Evolutionary conservation across 805 yeast genomes (phyloP).

Genomic region (Sugiyamaella boreocaroliniensis): DNA sequence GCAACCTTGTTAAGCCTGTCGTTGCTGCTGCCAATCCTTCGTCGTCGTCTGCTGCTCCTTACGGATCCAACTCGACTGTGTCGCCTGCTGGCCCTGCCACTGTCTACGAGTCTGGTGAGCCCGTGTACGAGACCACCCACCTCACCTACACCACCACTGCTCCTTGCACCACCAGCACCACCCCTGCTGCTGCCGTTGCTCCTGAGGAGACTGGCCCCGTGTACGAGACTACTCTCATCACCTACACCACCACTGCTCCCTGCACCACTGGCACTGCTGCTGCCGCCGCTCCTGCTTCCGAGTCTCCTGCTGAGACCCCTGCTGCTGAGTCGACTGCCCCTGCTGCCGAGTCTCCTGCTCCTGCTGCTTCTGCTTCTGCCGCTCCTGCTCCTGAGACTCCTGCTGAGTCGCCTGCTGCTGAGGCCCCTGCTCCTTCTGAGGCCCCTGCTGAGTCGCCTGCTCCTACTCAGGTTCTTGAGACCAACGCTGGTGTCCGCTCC

Average conservation of each 20-base stretch:
- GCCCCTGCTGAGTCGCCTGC: not conserved
- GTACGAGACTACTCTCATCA: no score
- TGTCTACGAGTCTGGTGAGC: not conserved
- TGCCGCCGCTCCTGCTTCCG: no score
- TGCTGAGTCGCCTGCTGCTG: not conserved
- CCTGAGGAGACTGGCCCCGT: no score
- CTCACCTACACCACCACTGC: constrained; percentile 4
- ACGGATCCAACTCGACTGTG: constrained; percentile 6
- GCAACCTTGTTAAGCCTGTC: constrained; percentile 27
- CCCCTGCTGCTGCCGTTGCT: not conserved
- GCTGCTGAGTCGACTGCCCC: no score
- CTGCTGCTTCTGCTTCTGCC: constrained; percentile 6
- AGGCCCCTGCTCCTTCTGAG: not conserved
- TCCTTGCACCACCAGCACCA: constrained; percentile 11
- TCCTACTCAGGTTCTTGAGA: not conserved
- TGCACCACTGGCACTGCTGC: no score
- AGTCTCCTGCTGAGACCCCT: no score
- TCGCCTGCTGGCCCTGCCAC: not conserved
- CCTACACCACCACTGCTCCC: no score
- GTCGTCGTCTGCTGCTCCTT: constrained; percentile 8
- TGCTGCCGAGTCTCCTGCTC: not conserved
- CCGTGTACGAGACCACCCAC: not conserved
- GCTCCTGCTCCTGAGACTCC: constrained; percentile 5
- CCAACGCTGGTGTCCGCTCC: not conserved
- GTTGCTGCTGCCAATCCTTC: constrained; percentile 1